Evolutionary conservation across 768 basidiomycete species (phyloP), one percentile per base, ranked within the genome.

Genomic region (Naganishia randhawae): DNA sequence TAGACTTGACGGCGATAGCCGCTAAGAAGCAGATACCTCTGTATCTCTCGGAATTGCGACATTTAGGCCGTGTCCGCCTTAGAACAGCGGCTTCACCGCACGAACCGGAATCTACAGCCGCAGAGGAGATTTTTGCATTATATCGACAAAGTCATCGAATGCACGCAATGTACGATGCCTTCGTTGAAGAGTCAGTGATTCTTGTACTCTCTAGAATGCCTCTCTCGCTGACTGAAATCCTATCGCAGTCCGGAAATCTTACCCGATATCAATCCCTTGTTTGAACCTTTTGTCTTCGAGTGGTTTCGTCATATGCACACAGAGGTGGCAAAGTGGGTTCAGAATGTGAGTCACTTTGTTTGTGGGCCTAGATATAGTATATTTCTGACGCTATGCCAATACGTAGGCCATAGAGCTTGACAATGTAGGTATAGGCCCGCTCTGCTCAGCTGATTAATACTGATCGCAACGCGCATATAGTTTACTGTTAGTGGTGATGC

Each of bases 241-340:
- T 2, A 35, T 25, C 5, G 11, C 42, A 50, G 52, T 25, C 54
- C 33, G 31, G 53, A 17, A 4, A 17, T 29, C 5, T 17, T 29
- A 17, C 48, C 66, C 35, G 63, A 68, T 42, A 39, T 50, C 25
- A 61, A 70, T 10, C 83, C 82, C 4, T 90, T 90, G 81, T 98
- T 98, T 75, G 89, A 91, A 78, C 86, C 88, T 2, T 92, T 91
- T 77, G 90, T 97, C 9, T 84, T 86, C 8, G 86, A 89, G 71
- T 99, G 94, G 95, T 81, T 99, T 29, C 73, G 85, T n/a, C 88
- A 88, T 68, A 96, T 91, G 0, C 90, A 94, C 72, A 86, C 83
- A 67, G 95, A 92, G 83, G 97, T 95, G 9, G 84, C 85, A 51
- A 88, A 92, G 69, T 99, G 96, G 96, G 95, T 97, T 6, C 86